Percentiles rank a stretch among this genome's conserved stretches.
These are phyloP conservation scores for Magnolia kwangsiensis DNA, from an alignment of 164 flowering plant species.

Conservation along the genomic window DNA sequence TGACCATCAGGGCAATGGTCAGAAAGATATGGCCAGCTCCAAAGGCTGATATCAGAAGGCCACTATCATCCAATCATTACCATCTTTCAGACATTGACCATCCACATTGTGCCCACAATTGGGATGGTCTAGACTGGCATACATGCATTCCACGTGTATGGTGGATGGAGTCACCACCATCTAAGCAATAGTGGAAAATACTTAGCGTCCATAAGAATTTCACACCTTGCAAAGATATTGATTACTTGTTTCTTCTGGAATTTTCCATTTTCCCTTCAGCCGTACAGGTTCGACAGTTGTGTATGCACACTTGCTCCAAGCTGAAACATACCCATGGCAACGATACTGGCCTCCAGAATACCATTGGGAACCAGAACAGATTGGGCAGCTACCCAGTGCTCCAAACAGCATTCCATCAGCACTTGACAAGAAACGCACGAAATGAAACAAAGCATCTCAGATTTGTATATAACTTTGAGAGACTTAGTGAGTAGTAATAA, in stretches of 20 bases:
- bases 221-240: slow-evolving; percentile 69
- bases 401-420: slow-evolving; percentile 98
- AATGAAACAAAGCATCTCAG: not conserved
- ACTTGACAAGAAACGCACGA: slow-evolving; percentile 32
- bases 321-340: slow-evolving; percentile 83
- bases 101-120: not conserved
- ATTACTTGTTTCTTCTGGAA: slow-evolving; percentile 68
- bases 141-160: not conserved
- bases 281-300: slow-evolving; percentile 68
- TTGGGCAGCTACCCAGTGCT: slow-evolving; percentile 67
- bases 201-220: slow-evolving; percentile 1
- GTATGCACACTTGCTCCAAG: slow-evolving; percentile 91
- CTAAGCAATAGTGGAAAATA: not conserved
- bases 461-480: too few species aligned
- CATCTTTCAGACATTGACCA: not conserved
- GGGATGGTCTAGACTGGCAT: not conserved
- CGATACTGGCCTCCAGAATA: slow-evolving; percentile 71
- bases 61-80: not conserved
- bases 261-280: slow-evolving; percentile 76
- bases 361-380: slow-evolving; percentile 64
- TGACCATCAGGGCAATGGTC: not conserved
- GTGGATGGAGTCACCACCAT: not conserved
- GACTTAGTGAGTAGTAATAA: not conserved
- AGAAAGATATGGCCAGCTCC: not conserved
- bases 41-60: not conserved